Evolutionary conservation across 257 asterid genomes (phyloP).

Genomic region (Ilex asprella): DNA sequence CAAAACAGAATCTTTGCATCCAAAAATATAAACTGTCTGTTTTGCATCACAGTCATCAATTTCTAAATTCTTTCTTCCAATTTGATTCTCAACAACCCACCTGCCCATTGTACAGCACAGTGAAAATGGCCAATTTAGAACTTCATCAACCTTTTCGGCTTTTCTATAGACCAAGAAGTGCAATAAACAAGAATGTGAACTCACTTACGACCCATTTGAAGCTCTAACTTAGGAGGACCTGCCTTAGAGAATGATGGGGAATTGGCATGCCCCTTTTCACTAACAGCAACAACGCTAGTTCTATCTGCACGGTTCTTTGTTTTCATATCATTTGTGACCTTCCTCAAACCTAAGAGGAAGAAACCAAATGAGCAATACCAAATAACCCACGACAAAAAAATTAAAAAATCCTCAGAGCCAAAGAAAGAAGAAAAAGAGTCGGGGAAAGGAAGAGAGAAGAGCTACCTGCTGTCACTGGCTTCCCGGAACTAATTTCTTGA

Average conservation of each 20-base stretch:
- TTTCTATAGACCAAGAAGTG: background rate
- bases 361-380: conserved; percentile 8
- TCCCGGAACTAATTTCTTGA: conserved; percentile 78
- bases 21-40: conserved; percentile 86
- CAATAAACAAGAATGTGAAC: conserved; percentile 25
- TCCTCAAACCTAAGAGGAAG: conserved; percentile 58
- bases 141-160: background rate
- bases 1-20: conserved; percentile 91
- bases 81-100: conserved; percentile 97
- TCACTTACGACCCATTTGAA: conserved; percentile 99
- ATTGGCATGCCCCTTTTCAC: conserved; percentile 51
- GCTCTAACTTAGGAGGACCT: conserved; percentile 93
- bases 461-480: conserved; percentile 74
- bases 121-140: background rate
- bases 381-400: background rate
- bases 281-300: conserved; percentile 49
- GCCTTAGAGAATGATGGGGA: conserved; percentile 58
- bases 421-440: background rate
- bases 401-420: background rate
- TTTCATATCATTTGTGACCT: conserved; percentile 93
- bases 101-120: conserved; percentile 34
- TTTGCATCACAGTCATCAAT: conserved; percentile 90
- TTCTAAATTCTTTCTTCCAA: conserved; percentile 71
- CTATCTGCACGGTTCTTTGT: conserved; percentile 80
- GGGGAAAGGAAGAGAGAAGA: conserved; percentile 7